A percentile compares a stretch with the other conserved stretches of the same genome.
These are phyloP conservation scores for Amanita polypyramis DNA, from an alignment of 768 basidiomycete genomes.

Conservation along the genomic window DNA sequence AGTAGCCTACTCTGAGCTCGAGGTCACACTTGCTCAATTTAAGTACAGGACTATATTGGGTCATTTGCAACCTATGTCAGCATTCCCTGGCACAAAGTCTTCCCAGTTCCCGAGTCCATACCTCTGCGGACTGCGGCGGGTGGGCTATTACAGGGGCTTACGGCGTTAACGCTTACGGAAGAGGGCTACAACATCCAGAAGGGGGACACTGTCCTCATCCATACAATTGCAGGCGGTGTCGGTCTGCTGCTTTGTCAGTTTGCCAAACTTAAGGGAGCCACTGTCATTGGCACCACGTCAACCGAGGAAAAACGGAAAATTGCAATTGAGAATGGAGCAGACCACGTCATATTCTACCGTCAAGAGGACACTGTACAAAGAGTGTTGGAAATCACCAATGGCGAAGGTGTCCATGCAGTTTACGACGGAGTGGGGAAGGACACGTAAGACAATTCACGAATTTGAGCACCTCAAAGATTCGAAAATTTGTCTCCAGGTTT, in stretches of 20 bases:
- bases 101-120: conserved; percentile 54
- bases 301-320: conserved; percentile 73
- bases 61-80: conserved; percentile 67
- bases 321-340: conserved; percentile 71
- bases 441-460: conserved; percentile 44
- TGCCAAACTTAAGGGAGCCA: conserved; percentile 65
- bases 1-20: conserved; percentile 12
- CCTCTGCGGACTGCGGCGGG: conserved; percentile 58
- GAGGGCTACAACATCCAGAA: conserved; percentile 81
- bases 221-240: conserved; percentile 89
- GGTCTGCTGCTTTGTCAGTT: conserved; percentile 63
- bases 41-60: conserved; percentile 26
- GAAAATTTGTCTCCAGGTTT: conserved; percentile 37
- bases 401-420: conserved; percentile 74
- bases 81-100: conserved; percentile 49
- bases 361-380: conserved; percentile 64
- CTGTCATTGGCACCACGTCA: conserved; percentile 90
- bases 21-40: background rate
- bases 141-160: conserved; percentile 63
- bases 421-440: conserved; percentile 98
- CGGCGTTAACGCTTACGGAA: conserved; percentile 64
- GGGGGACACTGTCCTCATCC: conserved; percentile 73
- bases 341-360: conserved; percentile 79
- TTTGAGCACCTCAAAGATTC: background rate
- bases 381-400: conserved; percentile 66